Conservation (phyloP, 176 grass and related monocot species). For the Cenchrus americanus region DNA sequence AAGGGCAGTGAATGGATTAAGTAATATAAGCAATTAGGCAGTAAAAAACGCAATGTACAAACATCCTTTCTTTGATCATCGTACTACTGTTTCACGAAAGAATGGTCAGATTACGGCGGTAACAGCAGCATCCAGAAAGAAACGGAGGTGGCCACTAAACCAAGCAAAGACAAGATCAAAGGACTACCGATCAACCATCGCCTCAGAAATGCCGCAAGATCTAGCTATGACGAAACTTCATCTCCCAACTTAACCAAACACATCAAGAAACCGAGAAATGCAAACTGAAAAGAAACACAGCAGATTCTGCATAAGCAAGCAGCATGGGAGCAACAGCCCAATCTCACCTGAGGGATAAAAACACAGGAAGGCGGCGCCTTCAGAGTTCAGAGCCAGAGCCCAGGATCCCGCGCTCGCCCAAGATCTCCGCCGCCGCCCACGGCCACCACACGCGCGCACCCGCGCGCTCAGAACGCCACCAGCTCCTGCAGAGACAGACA, state of each 20-base stretch:
- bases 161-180: slow-evolving; percentile 35
- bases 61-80: neutral
- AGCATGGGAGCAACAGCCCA: slow-evolving; percentile 1
- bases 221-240: slow-evolving; percentile 9
- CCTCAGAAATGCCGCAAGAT: slow-evolving; percentile 21
- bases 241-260: neutral
- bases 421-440: slow-evolving; percentile 24
- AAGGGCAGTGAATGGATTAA: neutral
- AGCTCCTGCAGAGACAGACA: slow-evolving; percentile 17
- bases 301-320: slow-evolving; percentile 27
- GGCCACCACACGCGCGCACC: slow-evolving; percentile 34
- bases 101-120: neutral
- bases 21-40: neutral
- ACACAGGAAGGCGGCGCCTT: neutral
- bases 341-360: slow-evolving; percentile 40
- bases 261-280: neutral
- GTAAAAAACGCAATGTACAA: neutral
- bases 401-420: neutral
- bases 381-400: neutral
- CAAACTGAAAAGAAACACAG: neutral
- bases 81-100: neutral
- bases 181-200: neutral
- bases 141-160: neutral
- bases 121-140: slow-evolving; percentile 35
- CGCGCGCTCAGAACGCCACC: slow-evolving; percentile 23